Base-by-base conservation (phyloP, 352 stramenopile species). In the Phytophthora sp. region DNA sequence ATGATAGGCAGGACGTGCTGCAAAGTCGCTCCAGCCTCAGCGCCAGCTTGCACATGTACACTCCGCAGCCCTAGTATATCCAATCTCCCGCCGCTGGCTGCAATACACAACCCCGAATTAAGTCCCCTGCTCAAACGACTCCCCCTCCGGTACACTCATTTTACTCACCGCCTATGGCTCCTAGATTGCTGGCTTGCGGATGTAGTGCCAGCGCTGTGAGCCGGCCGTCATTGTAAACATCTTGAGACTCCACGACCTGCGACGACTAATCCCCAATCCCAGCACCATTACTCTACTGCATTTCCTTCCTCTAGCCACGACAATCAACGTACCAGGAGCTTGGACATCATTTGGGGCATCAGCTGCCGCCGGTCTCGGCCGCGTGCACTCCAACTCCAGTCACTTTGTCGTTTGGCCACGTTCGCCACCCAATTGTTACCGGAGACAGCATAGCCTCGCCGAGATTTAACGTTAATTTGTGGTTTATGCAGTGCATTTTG, bases 141-240 rank as follows among this genome's bases (percentile, higher is more conserved):
- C n/a, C n/a, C n/a, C n/a, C n/a, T n/a, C 13, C 3, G 43, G 10
- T 30, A 54, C 5, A 48, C 9, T 23, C 13, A 12, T 2, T 17
- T 20, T 17, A 67, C 62, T 45, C 50, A 85, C 76, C 66, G 17
- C 63, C 64, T 18, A 81, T 58, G n/a, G 76, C 76, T 9, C 62
- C 73, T n/a, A 77, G 45, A 56, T 70, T 66, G 26, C 38, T 72
- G 9, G 41, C 53, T 35, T 13, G 26, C 20, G 51, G 35, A 54
- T 76, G 68, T 12, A 85, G 52, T 13, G 64, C 69, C 3, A 81
- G 39, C n/a, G 66, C 58, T 18, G 67, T 82, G n/a, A 79, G 52
- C 32, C 49, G 62, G 21, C 54, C 63, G 28, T 51, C 23, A 21
- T 20, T 48, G 20, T 49, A 15, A 17, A 74, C 6, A 6, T 61